Percentiles rank a stretch among this genome's conserved stretches.
Conservation (phyloP, 2,329 filamentous ascomycete species). For the Cyphellophora attinorum region DNA sequence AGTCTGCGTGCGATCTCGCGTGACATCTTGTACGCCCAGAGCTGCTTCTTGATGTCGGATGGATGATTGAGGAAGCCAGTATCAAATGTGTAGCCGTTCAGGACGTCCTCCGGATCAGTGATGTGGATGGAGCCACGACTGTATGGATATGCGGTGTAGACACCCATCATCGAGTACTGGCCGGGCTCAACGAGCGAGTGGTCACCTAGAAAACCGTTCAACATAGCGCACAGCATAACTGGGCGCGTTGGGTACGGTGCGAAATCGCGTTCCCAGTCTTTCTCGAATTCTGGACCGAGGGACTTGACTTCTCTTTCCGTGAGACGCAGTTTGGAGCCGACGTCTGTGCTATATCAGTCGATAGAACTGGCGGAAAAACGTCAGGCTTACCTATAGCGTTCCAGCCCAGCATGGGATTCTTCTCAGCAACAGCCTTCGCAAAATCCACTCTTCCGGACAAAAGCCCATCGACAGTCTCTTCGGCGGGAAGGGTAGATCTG, state of each 20-base stretch:
- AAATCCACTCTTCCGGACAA: conserved; percentile 39
- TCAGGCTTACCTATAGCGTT: conserved; percentile 28
- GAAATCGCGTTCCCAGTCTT: conserved; percentile 47
- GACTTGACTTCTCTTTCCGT: conserved; percentile 40
- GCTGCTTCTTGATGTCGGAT: conserved; percentile 47
- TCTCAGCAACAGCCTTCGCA: conserved; percentile 5
- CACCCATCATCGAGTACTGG: conserved; percentile 45
- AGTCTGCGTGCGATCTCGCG: conserved; percentile 52
- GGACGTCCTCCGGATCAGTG: conserved; percentile 23
- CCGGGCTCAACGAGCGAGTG: conserved; percentile 16
- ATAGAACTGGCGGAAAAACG: neutral
- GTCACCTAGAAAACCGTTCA: conserved; percentile 7
- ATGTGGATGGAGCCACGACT: conserved; percentile 56
- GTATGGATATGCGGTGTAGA: conserved; percentile 51
- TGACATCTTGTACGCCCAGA: conserved; percentile 58
- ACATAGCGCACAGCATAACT: conserved; percentile 8
- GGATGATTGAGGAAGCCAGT: conserved; percentile 47
- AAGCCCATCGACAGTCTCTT: conserved; percentile 45
- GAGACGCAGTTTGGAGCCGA: conserved; percentile 46
- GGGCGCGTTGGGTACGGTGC: conserved; percentile 31
- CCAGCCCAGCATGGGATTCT: conserved; percentile 39
- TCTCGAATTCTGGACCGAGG: conserved; percentile 43
- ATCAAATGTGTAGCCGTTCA: conserved; percentile 44
- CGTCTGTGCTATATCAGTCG: conserved; percentile 35
- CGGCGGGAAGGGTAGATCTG: conserved; percentile 31